A percentile compares a stretch with the other conserved stretches of the same genome.
Evolutionary conservation across 768 basidiomycete species (phyloP).

Genomic region (Clavaria fumosa): DNA sequence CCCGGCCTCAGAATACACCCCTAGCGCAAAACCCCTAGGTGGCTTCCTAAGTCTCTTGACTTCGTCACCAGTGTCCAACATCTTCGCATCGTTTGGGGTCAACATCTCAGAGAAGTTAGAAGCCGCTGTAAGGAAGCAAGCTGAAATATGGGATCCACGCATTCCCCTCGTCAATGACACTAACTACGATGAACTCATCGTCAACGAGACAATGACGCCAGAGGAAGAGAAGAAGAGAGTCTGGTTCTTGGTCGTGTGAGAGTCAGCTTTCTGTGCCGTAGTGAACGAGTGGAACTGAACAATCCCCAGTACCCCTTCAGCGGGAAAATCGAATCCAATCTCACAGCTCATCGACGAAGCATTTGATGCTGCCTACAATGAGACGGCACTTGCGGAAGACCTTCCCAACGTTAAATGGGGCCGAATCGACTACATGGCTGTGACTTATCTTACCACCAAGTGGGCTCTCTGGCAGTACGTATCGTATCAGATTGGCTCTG

Average conservation of each 20-base stretch:
- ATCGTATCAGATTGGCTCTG: conserved; percentile 3
- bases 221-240: conserved; percentile 53
- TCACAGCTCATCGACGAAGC: conserved; percentile 56
- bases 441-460: conserved; percentile 69
- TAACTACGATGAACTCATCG: conserved; percentile 58
- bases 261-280: conserved; percentile 2
- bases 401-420: conserved; percentile 66
- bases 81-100: conserved; percentile 47
- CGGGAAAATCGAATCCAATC: conserved; percentile 42
- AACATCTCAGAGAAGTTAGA: conserved; percentile 48
- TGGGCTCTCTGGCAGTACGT: conserved; percentile 78
- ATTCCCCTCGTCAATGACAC: conserved; percentile 72
- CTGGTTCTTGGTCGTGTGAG: conserved; percentile 72
- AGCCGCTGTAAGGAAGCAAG: conserved; percentile 17
- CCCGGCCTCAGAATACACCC: conserved; percentile 11
- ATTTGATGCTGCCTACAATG: conserved; percentile 64
- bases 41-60: conserved; percentile 28
- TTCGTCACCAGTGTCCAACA: conserved; percentile 33
- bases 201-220: conserved; percentile 47
- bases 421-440: conserved; percentile 77
- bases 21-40: conserved; percentile 14
- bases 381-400: conserved; percentile 40
- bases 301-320: conserved; percentile 43
- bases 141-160: conserved; percentile 48
- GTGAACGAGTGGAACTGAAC: conserved; percentile 1